Base-by-base conservation (phyloP, 345 rosid genomes). In the Syzygium oleosum region DNA sequence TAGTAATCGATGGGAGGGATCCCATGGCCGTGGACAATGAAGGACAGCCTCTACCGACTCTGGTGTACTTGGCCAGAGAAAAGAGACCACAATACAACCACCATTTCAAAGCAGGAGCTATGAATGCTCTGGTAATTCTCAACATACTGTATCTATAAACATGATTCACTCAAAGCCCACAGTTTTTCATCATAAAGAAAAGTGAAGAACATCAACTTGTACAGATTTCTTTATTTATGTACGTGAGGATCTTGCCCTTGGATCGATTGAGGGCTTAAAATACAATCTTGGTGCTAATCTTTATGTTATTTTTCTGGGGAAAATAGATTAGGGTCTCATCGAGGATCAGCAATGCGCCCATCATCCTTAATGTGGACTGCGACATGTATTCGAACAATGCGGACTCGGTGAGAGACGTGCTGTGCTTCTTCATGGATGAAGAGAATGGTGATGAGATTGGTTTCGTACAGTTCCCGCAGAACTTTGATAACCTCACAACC, bases 21-120 rank as follows among this genome's bases (percentile, higher is more conserved):
- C 11, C 22, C 43, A 29, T 63, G 49, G 77, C 88, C 27, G 86
- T 61, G 11, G 94, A 91, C 53, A 68, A 53, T 84, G 90, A 90
- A 78, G 93, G 94, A 43, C 65, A 89, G 54, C 55, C 83, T 49
- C 85, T 93, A 85, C 95, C 95, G 12, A 90, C 91, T 8, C 84
- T 91, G 46, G 91, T 91, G 34, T 92, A 93, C 88, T 77, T 91
- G 89, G 90, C 94, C 46, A 84, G 93, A 52, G 94, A 93, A 68
- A 93, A 93, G 89, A 90, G 92, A 84, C 91, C 92, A 3, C 87
- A 88, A 25, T 88, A 55, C 52, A 87, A 53, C 87, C 95, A 93
- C 84, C 88, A 93, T 85, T 92, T 91, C 86, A 93, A 93, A 88
- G 94, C 95, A 19, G 95, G 95, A 84, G 93, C 95, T 27, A 68